Percentiles rank a stretch among this genome's conserved stretches.
Evolutionary conservation across 2,329 filamentous ascomycete genomes (phyloP).

Genomic region (Fusarium sterilihyphosum): DNA sequence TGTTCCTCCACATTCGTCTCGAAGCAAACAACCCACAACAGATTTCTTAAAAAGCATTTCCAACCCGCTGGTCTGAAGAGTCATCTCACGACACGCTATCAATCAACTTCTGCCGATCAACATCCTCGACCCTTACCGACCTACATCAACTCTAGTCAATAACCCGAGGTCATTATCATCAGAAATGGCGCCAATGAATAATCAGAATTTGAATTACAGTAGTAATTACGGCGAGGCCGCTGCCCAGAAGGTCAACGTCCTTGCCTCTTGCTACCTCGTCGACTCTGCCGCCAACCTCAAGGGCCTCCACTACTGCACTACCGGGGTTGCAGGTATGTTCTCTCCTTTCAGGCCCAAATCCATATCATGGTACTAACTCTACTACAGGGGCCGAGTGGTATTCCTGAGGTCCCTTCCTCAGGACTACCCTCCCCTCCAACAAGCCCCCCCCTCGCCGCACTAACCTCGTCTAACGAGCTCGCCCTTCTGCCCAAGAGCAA

Average conservation of each 20-base stretch:
- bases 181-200: slow-evolving; percentile 76
- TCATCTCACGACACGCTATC: slow-evolving; percentile 9
- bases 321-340: slow-evolving; percentile 77
- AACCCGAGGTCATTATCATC: slow-evolving; percentile 38
- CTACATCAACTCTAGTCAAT: slow-evolving; percentile 30
- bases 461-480: slow-evolving; percentile 74
- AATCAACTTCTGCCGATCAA: slow-evolving; percentile 19
- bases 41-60: slow-evolving; percentile 11
- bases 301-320: slow-evolving; percentile 96
- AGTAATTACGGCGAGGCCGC: slow-evolving; percentile 80
- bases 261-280: slow-evolving; percentile 92
- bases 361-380: slow-evolving; percentile 23
- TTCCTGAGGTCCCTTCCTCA: slow-evolving; percentile 90
- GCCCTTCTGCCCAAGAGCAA: slow-evolving; percentile 68
- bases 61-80: neutral
- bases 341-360: neutral
- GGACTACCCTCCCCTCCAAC: slow-evolving; percentile 84
- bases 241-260: slow-evolving; percentile 75
- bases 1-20: slow-evolving; percentile 2
- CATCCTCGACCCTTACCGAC: slow-evolving; percentile 8
- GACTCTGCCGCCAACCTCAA: slow-evolving; percentile 77
- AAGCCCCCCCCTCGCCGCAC: slow-evolving; percentile 89
- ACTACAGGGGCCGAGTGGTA: slow-evolving; percentile 83
- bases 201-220: slow-evolving; percentile 73
- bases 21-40: neutral